phyloP scores from a whole-genome alignment of 805 yeast genomes.

The Suhomyces kilbournensis region DNA sequence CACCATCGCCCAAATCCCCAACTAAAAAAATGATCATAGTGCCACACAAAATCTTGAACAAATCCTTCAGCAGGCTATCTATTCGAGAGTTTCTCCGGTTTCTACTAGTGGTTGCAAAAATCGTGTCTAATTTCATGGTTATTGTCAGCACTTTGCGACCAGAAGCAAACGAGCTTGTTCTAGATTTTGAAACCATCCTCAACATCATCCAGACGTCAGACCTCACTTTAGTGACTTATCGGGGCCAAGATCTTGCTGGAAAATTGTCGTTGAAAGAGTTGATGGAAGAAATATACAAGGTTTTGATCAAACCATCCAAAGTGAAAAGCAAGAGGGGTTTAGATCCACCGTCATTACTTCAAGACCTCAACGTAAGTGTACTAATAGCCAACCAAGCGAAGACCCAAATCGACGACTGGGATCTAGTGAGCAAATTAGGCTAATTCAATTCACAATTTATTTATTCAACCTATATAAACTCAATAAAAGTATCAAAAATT shows the following conservation, averaged over 20 bases:
- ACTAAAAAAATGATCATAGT: slow-evolving; percentile 30
- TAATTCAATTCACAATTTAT: neutral
- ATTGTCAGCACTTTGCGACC: slow-evolving; percentile 17
- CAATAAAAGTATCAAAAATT: neutral
- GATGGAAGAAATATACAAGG: slow-evolving; percentile 31
- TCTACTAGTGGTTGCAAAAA: slow-evolving; percentile 35
- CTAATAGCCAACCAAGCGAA: slow-evolving; percentile 24
- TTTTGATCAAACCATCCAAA: slow-evolving; percentile 12
- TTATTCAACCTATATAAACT: neutral
- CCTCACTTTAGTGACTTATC: neutral
- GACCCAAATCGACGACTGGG: slow-evolving; percentile 34
- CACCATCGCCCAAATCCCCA: neutral
- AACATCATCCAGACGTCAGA: slow-evolving; percentile 6
- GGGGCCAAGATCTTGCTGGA: slow-evolving; percentile 1
- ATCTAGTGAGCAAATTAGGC: slow-evolving; percentile 28
- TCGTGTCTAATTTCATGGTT: slow-evolving; percentile 32
- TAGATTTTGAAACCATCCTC: slow-evolving; percentile 21
- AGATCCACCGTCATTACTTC: slow-evolving; percentile 19
- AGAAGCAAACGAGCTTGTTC: slow-evolving; percentile 4
- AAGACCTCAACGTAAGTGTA: slow-evolving; percentile 20
- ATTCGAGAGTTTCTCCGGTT: slow-evolving; percentile 37
- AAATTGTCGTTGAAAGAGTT: slow-evolving; percentile 21
- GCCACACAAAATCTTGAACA: slow-evolving; percentile 41
- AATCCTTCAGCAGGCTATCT: slow-evolving; percentile 37
- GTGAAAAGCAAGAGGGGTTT: slow-evolving; percentile 4